Evolutionary conservation across 1,139 yeast species (phyloP), one percentile per base, ranked within the genome.

Genomic region (Blastobotrys proliferans): DNA sequence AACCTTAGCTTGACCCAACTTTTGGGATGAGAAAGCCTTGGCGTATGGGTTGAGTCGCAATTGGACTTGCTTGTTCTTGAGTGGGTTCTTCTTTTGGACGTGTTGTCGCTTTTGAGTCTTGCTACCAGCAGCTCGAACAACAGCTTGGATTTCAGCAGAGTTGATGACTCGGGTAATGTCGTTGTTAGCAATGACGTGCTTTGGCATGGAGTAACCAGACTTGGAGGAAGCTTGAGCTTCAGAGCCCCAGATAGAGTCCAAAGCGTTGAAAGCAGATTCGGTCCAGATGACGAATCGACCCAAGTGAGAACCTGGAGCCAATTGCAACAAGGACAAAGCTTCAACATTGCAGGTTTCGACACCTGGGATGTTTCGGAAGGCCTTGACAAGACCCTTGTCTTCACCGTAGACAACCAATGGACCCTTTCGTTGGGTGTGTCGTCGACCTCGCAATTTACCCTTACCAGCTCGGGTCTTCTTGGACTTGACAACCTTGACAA

Each of bases 241-340:
- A 59, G 96, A 81, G 71, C 95, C 95, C 94, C 94, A 92, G 78
- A 94, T 85, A 60, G 92, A 77, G 79, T 92, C 99, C 70, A 92
- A 83, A 67, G 92, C 83, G 70, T 90, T 85, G 73, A 92, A 87
- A 69, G 99, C 99, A 71, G 88, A 77, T 79, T 88, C 95, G 68
- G 98, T 90, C 98, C 98, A 92, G 87, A 92, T 86, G 69, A 94
- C 84, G 70, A 92, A 92, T 82, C 98, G 90, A 78, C 98, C 98
- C 68, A 92, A 81, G 82, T 92, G 98, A 69, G 97, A 95, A 84
- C 99, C 99, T 74, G 99, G 99, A 63, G 99, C 99, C 69, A 92
- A 85, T 80, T 92, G 97, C 73, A 94, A 85, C 68, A 94, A 80
- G 77, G 94, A 94, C 69, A 92, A 82, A 69, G 92, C 79, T 69